Evolutionary conservation across 1,284 basidiomycete genomes (phyloP), one percentile per base, ranked within the genome.

Genomic region (Trichosporon coremiiforme): DNA sequence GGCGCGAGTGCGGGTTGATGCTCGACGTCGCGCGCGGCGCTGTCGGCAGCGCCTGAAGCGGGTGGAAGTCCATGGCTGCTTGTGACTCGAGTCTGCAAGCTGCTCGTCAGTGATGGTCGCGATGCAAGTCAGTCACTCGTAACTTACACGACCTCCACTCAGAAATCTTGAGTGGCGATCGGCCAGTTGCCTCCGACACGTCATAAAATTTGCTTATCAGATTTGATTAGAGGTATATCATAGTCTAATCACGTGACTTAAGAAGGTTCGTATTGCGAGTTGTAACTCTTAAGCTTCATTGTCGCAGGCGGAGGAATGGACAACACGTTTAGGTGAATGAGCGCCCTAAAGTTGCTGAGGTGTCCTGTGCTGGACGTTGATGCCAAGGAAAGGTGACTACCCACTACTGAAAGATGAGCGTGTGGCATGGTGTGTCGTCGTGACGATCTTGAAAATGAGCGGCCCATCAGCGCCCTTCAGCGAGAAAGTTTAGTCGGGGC

Each of bases 1-100:
- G 81, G 2, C 81, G 76, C 22, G 81, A 83, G 70, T 84, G 83
- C 1, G 82, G 80, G 69, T 79, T 83, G n/a, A 74, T 71, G 4
- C 78, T 75, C 17, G 80, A 80, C 22, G 77, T 71, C 41, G 76
- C 75, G 20, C 80, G 77, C 25, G 81, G 81, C 12, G 82, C 76
- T n/a, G 76, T 64, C 7, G 82, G 80, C 31, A 84, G 78, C 66
- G 79, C 71, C 65, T 76, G 79, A 33, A 81, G 73, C 9, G 80
- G 79, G 4, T 81, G 76, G 71, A 80, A 84, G 73, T 84, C 82
- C 83, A 84, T 84, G 38, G 15, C 36, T 60, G 57, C 55, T 57
- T 17, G 55, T 15, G 55, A 29, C 50, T 57, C 69, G 55, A 6
- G 25, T 68, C 17, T 8, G 60, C 41, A 35, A 35, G 47, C 22